phyloP scores from a whole-genome alignment of 495 filamentous ascomycete genomes.

The Parmelia sp. region DNA sequence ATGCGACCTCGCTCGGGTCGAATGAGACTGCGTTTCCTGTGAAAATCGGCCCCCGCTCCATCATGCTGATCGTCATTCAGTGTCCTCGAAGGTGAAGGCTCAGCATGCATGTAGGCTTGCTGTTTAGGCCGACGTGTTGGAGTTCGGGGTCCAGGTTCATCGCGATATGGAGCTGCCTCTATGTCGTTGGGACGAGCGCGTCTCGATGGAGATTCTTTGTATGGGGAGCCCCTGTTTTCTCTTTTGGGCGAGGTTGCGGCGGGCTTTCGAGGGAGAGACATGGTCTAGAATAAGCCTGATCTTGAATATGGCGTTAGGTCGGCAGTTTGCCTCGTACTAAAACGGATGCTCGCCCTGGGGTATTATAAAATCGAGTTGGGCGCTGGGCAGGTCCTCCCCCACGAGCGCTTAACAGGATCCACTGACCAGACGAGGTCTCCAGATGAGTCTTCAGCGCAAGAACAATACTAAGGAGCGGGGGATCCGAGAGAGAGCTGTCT shows the following conservation, averaged over 20 bases:
- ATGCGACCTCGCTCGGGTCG: constrained; percentile 80
- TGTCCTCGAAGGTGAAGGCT: constrained; percentile 24
- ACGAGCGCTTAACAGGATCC: background rate
- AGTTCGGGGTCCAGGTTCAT: constrained; percentile 36
- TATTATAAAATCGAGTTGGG: background rate
- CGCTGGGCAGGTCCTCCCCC: background rate
- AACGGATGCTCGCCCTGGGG: background rate
- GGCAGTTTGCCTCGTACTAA: background rate
- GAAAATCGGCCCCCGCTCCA: constrained; percentile 41
- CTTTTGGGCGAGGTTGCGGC: constrained; percentile 51
- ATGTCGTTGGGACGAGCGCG: constrained; percentile 57
- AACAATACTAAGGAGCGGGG: background rate
- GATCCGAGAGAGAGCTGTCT: background rate
- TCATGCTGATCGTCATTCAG: constrained; percentile 29
- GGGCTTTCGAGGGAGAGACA: constrained; percentile 66
- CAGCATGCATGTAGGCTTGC: constrained; percentile 25
- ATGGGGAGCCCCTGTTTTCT: constrained; percentile 48
- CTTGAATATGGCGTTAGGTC: background rate
- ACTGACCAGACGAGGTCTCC: background rate
- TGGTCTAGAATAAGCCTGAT: constrained; percentile 28
- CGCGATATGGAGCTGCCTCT: constrained; percentile 52
- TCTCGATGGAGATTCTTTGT: constrained; percentile 63
- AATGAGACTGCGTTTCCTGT: constrained; percentile 76
- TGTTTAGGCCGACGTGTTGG: constrained; percentile 27
- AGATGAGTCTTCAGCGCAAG: background rate